Evolutionary conservation across 2,329 filamentous ascomycete species (phyloP).

Genomic region (Delphinella strobiligena): DNA sequence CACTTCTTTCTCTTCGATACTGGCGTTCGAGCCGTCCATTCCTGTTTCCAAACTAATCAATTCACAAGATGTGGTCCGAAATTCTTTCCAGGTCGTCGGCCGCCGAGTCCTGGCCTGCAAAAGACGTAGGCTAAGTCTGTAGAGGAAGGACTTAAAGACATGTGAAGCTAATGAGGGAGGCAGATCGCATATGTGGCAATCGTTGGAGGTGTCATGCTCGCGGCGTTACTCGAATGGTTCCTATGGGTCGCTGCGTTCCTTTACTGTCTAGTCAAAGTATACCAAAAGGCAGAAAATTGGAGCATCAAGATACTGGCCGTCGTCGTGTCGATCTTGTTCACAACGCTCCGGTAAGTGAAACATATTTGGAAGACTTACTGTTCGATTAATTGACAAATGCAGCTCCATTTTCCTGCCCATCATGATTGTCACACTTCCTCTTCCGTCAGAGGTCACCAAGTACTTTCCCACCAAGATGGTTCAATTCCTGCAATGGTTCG

Average conservation of each 20-base stretch:
- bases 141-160: not conserved
- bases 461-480: conserved; percentile 63
- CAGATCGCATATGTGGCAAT: conserved; percentile 80
- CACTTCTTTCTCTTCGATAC: too few species aligned
- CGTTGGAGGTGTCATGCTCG: conserved; percentile 68
- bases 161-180: conserved; percentile 4
- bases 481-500: conserved; percentile 75
- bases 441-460: conserved; percentile 59
- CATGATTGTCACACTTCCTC: conserved; percentile 83
- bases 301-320: conserved; percentile 69
- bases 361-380: too few species aligned
- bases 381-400: conserved; percentile 5
- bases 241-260: conserved; percentile 89
- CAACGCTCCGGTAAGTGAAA: conserved; percentile 60
- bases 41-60: too few species aligned
- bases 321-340: conserved; percentile 61
- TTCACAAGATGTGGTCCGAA: too few species aligned
- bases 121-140: conserved; percentile 23
- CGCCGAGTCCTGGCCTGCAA: conserved; percentile 25
- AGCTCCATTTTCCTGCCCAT: conserved; percentile 81
- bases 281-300: conserved; percentile 78
- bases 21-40: too few species aligned
- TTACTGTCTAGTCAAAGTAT: conserved; percentile 84
- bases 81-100: too few species aligned
- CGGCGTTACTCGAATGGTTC: conserved; percentile 83